Base-by-base conservation (phyloP, 768 basidiomycete species). In the Mycena crocata region DNA sequence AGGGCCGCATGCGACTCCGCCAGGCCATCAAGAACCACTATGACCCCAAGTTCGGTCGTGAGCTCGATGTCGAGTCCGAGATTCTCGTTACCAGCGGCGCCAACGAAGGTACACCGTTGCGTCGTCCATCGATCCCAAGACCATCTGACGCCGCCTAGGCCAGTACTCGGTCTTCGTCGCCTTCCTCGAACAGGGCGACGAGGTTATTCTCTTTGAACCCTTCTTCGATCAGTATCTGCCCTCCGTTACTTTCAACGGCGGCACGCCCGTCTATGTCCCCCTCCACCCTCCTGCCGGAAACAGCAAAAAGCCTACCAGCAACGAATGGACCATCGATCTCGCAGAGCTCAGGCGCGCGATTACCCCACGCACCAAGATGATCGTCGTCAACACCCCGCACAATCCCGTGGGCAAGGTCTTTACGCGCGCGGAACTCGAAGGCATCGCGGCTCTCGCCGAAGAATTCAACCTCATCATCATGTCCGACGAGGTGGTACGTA, bases 321-420 rank as follows among this genome's bases (percentile, higher is more conserved):
- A 89, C 60, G 94, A 98, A 62, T 99, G 98, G 98, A 92, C 83
- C 35, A 87, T 99, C 57, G 90, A 99, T 79, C 85, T 96, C 58
- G 90, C 94, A 58, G 96, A 99, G 80, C 83, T 99, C 64, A 93
- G 94, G 61, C 87, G 86, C 26, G 90, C 98, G 14, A 86, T 98
- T 75, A 95, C 95, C 6, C 87, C 94, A 14, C 90, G 91, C 55
- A 92, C 96, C 9, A 99, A 99, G 79, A 93, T 96, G 79, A 94
- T 99, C 68, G 93, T 98, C 70, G 83, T 98, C 71, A 98, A 98
- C 79, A 98, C 97, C 2, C 95, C 96, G 8, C 96, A 98, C 79
- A 99, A 99, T 78, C 98, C 98, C 26, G 87, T 98, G n/a, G 98
- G 98, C 51, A 99, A 99, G 79, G 95, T 98, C 37, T 99, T 98